These are phyloP conservation scores for Eutypella sp. DNA, from an alignment of 2,329 filamentous ascomycete genomes.

Conservation along the genomic window DNA sequence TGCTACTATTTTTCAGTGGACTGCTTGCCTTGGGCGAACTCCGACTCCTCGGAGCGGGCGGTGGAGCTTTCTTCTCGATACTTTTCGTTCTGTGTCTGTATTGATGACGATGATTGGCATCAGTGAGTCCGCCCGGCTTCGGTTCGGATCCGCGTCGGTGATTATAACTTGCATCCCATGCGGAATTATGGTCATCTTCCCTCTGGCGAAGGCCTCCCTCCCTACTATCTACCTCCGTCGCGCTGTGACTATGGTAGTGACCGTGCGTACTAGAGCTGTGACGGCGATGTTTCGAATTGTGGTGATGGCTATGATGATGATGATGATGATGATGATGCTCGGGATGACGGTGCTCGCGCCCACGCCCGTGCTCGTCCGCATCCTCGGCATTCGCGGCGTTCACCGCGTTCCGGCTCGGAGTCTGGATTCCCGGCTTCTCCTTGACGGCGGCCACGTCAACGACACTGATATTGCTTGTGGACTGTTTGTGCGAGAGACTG, in stretches of 20 bases:
- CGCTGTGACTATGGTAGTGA: neutral
- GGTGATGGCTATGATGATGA: neutral
- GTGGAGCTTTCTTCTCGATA: too few species aligned
- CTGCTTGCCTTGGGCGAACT: neutral
- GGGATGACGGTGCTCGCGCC: neutral
- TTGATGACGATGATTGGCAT: too few species aligned
- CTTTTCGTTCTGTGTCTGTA: too few species aligned
- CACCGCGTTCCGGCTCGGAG: constrained; percentile 58
- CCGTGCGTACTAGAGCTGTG: neutral
- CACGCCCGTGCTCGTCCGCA: constrained; percentile 6
- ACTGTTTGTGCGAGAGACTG: constrained; percentile 59
- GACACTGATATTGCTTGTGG: constrained; percentile 71
- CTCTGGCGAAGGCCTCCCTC: neutral
- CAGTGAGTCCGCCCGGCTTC: too few species aligned
- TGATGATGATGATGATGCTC: neutral
- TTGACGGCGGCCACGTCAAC: constrained; percentile 72
- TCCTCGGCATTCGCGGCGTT: constrained; percentile 11
- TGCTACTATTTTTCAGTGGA: neutral
- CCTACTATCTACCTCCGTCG: neutral
- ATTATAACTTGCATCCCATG: too few species aligned
- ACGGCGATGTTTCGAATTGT: neutral
- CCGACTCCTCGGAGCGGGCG: neutral
- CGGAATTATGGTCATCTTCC: too few species aligned
- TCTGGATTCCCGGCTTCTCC: constrained; percentile 78
- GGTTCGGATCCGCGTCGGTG: too few species aligned